phyloP scores from a whole-genome alignment of 2,329 filamentous ascomycete genomes.

The Penicillium brasilianum region DNA sequence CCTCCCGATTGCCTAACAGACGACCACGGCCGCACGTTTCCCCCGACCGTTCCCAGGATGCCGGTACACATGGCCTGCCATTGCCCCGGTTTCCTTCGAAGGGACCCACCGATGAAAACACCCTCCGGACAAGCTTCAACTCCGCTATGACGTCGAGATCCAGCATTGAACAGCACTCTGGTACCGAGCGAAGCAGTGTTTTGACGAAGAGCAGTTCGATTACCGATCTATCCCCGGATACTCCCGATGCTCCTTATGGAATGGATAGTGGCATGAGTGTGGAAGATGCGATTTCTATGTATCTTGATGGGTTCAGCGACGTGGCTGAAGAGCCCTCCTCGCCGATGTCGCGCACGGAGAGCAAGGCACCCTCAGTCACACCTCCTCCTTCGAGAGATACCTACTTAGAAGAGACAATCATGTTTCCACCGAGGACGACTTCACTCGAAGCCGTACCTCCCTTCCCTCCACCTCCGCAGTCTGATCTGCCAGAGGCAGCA shows the following conservation, averaged over 20 bases:
- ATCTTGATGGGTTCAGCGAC: constrained; percentile 62
- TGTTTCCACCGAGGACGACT: constrained; percentile 27
- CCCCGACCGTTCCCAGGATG: constrained; percentile 35
- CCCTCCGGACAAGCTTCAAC: constrained; percentile 61
- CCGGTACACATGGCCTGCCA: constrained; percentile 30
- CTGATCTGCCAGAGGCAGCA: background rate
- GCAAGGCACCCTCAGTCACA: constrained; percentile 39
- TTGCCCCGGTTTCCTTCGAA: constrained; percentile 40
- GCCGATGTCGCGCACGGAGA: constrained; percentile 38
- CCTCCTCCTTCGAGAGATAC: constrained; percentile 37
- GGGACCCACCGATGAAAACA: constrained; percentile 40
- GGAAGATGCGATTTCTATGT: constrained; percentile 66
- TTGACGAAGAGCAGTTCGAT: constrained; percentile 78
- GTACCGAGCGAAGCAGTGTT: constrained; percentile 83
- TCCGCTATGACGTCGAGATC: constrained; percentile 66
- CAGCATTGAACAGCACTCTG: constrained; percentile 61
- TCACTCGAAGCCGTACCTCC: constrained; percentile 30
- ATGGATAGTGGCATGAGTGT: constrained; percentile 60
- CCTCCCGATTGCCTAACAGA: constrained; percentile 38
- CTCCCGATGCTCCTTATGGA: constrained; percentile 70
- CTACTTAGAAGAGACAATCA: constrained; percentile 31
- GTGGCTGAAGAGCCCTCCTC: constrained; percentile 45
- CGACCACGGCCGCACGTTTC: constrained; percentile 34
- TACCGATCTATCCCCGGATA: constrained; percentile 61
- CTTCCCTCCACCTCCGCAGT: constrained; percentile 25